Conservation (phyloP, 2,329 filamentous ascomycete genomes). For the Ophiostoma novo-ulmi region DNA sequence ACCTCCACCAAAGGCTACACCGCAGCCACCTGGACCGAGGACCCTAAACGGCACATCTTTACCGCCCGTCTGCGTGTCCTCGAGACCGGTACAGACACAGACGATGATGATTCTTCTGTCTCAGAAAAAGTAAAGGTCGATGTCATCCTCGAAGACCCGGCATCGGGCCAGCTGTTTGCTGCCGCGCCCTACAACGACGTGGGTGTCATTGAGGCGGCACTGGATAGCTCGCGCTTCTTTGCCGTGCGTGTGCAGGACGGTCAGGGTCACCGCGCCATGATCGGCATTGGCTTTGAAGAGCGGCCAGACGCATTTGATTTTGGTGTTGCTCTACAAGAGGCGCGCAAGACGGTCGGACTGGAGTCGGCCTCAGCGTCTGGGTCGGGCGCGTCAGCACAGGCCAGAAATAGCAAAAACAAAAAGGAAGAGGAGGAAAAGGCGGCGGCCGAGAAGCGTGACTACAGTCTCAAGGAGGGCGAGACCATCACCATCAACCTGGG, state of each 20-base stretch:
- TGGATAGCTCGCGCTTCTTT: conserved; percentile 80
- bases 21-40: conserved; percentile 70
- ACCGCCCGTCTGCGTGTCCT: conserved; percentile 74
- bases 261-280: conserved; percentile 66
- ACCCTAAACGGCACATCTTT: conserved; percentile 72
- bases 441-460: conserved; percentile 60
- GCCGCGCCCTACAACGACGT: conserved; percentile 69
- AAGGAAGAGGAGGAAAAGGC: background rate
- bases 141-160: conserved; percentile 71
- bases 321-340: conserved; percentile 72
- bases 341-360: conserved; percentile 62
- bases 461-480: conserved; percentile 82
- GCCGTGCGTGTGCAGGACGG: conserved; percentile 74
- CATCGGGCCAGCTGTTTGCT: conserved; percentile 70
- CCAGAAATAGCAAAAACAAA: conserved; percentile 37
- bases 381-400: conserved; percentile 29
- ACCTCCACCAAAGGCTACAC: conserved; percentile 73
- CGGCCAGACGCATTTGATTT: conserved; percentile 83
- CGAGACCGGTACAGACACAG: conserved; percentile 57
- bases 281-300: conserved; percentile 86
- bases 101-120: conserved; percentile 28
- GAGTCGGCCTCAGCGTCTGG: conserved; percentile 31
- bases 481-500: conserved; percentile 78
- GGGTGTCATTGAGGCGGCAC: conserved; percentile 66
- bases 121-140: conserved; percentile 61